Base-by-base conservation (phyloP, 306 rosid genomes). In the Abrus pulchellus region DNA sequence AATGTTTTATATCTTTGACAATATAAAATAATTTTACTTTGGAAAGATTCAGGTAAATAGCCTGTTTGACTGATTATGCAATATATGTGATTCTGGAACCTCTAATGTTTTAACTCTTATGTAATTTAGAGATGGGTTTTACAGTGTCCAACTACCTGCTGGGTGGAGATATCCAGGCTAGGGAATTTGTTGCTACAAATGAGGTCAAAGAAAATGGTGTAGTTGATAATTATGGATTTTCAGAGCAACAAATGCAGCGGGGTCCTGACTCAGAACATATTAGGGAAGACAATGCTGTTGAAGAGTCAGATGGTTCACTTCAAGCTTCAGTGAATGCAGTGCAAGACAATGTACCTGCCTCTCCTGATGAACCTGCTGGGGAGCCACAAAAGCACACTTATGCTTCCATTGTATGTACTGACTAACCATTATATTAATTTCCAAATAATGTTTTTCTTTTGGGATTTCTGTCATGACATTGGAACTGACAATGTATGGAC, bases 311-410 rank as follows among this genome's bases (percentile, higher is more conserved):
- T 72, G 91, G 93, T 61, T 83, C 90, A 33, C 85, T 87, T 86
- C 98, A 90, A 83, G 82, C 83, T 74, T 57, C 84, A 3, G 84
- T 74, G 85, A 88, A 80, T 83, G 68, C 80, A 27, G 76, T 84
- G 65, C 95, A 83, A 84, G 94, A 94, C 72, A 90, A 86, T 67
- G 75, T 76, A 40, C 86, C 88, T 64, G 81, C 86, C 47, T 79
- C 96, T 72, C 93, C 89, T 60, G 99, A 91, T 57, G 98, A 93
- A 83, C 77, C 91, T 74, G 63, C 84, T n/a, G 99, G 88, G 81
- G 98, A 93, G 88, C 97, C 94, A 56, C 98, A 89, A 78, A 95
- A 91, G 88, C 98, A 91, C 83, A 95, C 99, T 60, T 95, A 95
- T 74, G 99, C 99, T 65, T 93, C 99, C 52, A 93, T 95, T 74